A percentile compares a stretch with the other conserved stretches of the same genome.
These are phyloP conservation scores for Xylariales sp. DNA, from an alignment of 2,329 filamentous ascomycete genomes.

Conservation along the genomic window DNA sequence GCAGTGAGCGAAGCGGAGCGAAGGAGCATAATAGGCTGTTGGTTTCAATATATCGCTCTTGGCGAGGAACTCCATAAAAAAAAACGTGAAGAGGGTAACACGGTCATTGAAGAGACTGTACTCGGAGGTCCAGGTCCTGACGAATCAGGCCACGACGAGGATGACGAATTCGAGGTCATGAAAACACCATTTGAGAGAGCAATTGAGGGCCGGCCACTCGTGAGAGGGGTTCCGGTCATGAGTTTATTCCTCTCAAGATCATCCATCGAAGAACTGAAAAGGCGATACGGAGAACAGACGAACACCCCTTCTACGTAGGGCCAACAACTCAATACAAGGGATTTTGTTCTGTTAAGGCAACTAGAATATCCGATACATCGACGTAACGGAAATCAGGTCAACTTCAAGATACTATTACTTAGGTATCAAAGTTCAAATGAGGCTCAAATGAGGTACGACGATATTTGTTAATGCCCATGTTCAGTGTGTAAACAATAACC, in stretches of 20 bases:
- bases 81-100: slow-evolving; percentile 47
- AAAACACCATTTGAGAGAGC: slow-evolving; percentile 67
- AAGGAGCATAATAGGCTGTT: slow-evolving; percentile 43
- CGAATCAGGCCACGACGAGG: slow-evolving; percentile 50
- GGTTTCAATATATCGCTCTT: slow-evolving; percentile 69
- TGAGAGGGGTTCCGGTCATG: slow-evolving; percentile 64
- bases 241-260: slow-evolving; percentile 68
- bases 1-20: neutral
- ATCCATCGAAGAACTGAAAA: slow-evolving; percentile 66
- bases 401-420: neutral
- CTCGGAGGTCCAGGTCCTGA: slow-evolving; percentile 49
- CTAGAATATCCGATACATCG: neutral
- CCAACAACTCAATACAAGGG: neutral
- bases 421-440: neutral
- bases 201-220: slow-evolving; percentile 58
- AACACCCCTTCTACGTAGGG: slow-evolving; percentile 46
- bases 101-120: slow-evolving; percentile 58
- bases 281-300: slow-evolving; percentile 60
- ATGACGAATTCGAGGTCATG: slow-evolving; percentile 68
- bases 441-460: slow-evolving; percentile 1
- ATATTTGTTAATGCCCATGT: slow-evolving; percentile 7
- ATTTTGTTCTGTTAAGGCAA: neutral
- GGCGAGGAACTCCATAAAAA: slow-evolving; percentile 57
- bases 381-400: neutral
- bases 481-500: slow-evolving; percentile 22